Evolutionary conservation across 176 grass and related monocot species (phyloP).

Genomic region (Metroxylon sagu): DNA sequence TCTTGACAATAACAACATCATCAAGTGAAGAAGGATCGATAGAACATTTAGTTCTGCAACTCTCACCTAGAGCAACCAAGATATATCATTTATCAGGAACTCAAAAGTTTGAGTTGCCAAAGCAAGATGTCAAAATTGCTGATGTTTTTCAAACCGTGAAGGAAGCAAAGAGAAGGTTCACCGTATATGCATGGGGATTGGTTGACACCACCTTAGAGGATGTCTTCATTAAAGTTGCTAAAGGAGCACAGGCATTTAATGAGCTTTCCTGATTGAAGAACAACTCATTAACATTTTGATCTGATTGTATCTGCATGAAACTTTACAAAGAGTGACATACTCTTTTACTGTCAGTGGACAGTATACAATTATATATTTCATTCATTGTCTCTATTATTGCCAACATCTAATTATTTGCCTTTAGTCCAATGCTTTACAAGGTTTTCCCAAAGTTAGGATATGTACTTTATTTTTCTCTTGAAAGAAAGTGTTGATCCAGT

Average conservation of each 20-base stretch:
- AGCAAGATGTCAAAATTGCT: constrained; percentile 34
- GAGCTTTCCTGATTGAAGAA: too few relatives aligned
- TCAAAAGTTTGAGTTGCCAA: constrained; percentile 36
- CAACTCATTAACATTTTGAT: too few relatives aligned
- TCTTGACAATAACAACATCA: constrained; percentile 38
- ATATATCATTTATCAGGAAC: constrained; percentile 37
- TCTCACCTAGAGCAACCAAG: constrained; percentile 37
- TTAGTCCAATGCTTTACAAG: too few relatives aligned
- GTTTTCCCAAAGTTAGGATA: too few relatives aligned
- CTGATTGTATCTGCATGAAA: too few relatives aligned
- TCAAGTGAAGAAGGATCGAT: constrained; percentile 18
- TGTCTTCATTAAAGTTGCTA: constrained; percentile 45
- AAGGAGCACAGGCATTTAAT: constrained; percentile 7
- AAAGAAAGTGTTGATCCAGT: too few relatives aligned
- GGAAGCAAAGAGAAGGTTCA: constrained; percentile 17
- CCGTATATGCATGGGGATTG: constrained; percentile 35
- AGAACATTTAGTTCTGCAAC: constrained; percentile 20
- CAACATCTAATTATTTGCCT: too few relatives aligned
- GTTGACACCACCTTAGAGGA: constrained; percentile 48
- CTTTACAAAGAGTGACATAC: too few relatives aligned
- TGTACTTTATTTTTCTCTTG: too few relatives aligned
- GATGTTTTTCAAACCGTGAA: constrained; percentile 28
- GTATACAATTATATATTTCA: too few relatives aligned
- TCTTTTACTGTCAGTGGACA: too few relatives aligned
- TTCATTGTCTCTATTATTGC: too few relatives aligned